phyloP scores from a whole-genome alignment of 2,329 filamentous ascomycete genomes.

The Volutella citrinella region DNA sequence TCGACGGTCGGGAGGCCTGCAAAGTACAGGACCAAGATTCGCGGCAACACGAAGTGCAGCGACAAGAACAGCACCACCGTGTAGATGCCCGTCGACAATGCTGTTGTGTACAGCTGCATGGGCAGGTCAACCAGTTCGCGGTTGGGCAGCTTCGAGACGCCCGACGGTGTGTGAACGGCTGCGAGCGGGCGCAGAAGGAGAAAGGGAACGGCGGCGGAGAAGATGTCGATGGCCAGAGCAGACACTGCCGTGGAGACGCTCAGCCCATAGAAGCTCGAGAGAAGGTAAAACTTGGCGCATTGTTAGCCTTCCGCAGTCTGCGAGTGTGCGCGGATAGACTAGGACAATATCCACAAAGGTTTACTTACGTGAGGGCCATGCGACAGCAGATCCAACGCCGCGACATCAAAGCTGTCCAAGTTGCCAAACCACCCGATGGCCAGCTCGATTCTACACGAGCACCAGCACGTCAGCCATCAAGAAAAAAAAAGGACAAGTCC shows the following conservation, averaged over 20 bases:
- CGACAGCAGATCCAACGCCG: slow-evolving; percentile 64
- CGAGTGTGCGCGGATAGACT: no score
- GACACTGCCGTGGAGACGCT: slow-evolving; percentile 57
- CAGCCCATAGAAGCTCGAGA: slow-evolving; percentile 75
- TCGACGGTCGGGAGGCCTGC: slow-evolving; percentile 66
- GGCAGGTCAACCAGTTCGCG: slow-evolving; percentile 63
- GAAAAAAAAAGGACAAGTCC: no score
- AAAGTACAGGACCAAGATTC: slow-evolving; percentile 73
- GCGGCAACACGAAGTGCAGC: slow-evolving; percentile 68
- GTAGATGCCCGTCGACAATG: slow-evolving; percentile 72
- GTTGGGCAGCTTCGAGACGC: slow-evolving; percentile 49
- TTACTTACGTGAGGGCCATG: slow-evolving; percentile 69
- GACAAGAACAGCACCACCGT: slow-evolving; percentile 67
- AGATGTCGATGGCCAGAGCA: slow-evolving; percentile 64
- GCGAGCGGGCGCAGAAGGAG: slow-evolving; percentile 68
- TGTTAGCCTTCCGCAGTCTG: no score
- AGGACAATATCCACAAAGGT: no score
- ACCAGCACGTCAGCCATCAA: slow-evolving; percentile 8
- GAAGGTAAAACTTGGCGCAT: slow-evolving; percentile 61
- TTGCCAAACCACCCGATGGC: slow-evolving; percentile 69
- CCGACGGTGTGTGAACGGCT: slow-evolving; percentile 56
- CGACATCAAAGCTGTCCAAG: slow-evolving; percentile 71
- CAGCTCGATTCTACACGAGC: slow-evolving; percentile 58
- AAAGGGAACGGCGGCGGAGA: slow-evolving; percentile 71
- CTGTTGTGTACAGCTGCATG: slow-evolving; percentile 61